Conservation (phyloP, 768 basidiomycete species). For the Hygrophorus russula region DNA sequence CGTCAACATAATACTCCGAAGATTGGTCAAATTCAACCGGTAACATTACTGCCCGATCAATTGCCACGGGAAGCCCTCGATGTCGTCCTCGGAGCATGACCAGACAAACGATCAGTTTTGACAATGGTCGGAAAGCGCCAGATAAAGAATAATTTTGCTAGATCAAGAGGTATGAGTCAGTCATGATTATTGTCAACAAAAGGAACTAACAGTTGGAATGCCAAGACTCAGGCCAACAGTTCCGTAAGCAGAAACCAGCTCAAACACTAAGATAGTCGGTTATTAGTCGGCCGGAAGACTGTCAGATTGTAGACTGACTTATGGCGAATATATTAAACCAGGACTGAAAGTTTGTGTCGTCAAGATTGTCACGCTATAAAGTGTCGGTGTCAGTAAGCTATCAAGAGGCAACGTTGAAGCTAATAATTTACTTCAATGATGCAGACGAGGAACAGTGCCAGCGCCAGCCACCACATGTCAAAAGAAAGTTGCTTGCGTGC, state of each 20-base stretch:
- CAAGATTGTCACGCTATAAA: constrained; percentile 45
- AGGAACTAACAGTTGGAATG: constrained; percentile 52
- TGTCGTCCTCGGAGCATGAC: constrained; percentile 96
- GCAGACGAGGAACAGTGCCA: constrained; percentile 82
- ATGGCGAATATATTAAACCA: constrained; percentile 87
- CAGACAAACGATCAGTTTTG: constrained; percentile 75
- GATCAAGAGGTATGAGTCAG: constrained; percentile 5
- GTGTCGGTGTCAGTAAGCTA: neutral
- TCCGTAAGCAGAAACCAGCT: constrained; percentile 81
- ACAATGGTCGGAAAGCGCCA: constrained; percentile 67
- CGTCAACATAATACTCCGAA: constrained; percentile 3
- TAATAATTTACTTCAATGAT: constrained; percentile 69
- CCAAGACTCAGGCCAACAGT: constrained; percentile 87
- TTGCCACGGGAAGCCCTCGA: constrained; percentile 78
- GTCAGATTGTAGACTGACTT: constrained; percentile 27
- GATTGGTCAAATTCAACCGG: constrained; percentile 45
- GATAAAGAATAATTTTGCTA: constrained; percentile 77
- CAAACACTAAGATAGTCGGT: constrained; percentile 48
- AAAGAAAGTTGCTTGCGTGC: constrained; percentile 85
- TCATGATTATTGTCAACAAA: neutral
- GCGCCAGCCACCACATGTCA: constrained; percentile 93
- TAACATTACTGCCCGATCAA: constrained; percentile 78
- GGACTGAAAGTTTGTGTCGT: constrained; percentile 33
- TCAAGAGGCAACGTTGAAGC: neutral
- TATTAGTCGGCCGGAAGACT: neutral